Conservation (phyloP, 352 stramenopile genomes). For the Phytophthora fragariae region DNA sequence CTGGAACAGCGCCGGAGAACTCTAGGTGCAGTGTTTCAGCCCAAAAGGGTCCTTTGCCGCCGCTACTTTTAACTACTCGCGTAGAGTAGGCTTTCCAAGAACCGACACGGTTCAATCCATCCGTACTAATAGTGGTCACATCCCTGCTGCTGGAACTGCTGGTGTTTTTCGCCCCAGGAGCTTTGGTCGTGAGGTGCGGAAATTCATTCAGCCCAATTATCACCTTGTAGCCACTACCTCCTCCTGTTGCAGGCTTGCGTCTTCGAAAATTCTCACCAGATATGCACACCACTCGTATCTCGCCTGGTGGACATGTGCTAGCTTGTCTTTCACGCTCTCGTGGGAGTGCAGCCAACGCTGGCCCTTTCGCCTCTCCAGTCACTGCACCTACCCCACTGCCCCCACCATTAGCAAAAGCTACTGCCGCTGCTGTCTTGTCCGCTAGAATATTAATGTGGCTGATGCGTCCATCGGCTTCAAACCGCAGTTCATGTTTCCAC, state of each 20-base stretch:
- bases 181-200: conserved; percentile 69
- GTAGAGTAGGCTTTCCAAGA: conserved; percentile 77
- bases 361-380: conserved; percentile 53
- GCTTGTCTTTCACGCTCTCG: conserved; percentile 69
- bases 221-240: conserved; percentile 69
- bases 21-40: conserved; percentile 80
- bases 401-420: conserved; percentile 69
- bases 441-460: conserved; percentile 88
- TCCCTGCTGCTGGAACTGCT: conserved; percentile 31
- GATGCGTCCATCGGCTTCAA: conserved; percentile 80
- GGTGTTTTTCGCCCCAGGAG: conserved; percentile 20
- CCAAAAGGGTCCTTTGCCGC: conserved; percentile 69
- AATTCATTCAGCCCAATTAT: conserved; percentile 79
- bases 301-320: conserved; percentile 75
- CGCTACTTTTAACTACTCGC: conserved; percentile 59
- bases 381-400: conserved; percentile 37
- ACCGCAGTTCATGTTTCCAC: conserved; percentile 87
- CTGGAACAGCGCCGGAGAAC: conserved; percentile 79
- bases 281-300: conserved; percentile 86
- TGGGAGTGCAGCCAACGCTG: conserved; percentile 56
- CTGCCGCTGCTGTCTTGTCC: conserved; percentile 80
- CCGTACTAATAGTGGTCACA: conserved; percentile 35
- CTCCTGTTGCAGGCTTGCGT: conserved; percentile 48
- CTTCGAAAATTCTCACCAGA: conserved; percentile 53
- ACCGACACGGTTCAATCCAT: conserved; percentile 59